Conservation (phyloP, 345 rosid species). For the Cardiospermum halicacabum region DNA sequence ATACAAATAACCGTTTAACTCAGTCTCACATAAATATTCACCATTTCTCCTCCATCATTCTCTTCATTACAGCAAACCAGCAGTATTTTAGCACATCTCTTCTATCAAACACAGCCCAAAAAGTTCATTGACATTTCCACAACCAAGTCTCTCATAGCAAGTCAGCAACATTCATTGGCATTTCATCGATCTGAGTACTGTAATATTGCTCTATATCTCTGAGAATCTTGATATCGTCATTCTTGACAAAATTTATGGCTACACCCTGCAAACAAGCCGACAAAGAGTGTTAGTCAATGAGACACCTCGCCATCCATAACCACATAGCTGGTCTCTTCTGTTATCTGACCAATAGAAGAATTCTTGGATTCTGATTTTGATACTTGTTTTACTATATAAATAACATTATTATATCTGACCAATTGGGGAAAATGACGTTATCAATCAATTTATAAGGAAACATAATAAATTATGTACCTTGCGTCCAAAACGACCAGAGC, state of each 20-base stretch:
- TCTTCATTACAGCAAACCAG: background rate
- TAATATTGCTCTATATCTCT: conserved; percentile 87
- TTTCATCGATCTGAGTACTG: conserved; percentile 94
- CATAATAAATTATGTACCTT: conserved; percentile 47
- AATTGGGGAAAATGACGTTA: background rate
- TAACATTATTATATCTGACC: background rate
- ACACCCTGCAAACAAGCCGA: conserved; percentile 54
- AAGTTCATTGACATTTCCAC: background rate
- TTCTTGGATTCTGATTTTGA: background rate
- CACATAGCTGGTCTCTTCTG: background rate
- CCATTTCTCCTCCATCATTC: too few relatives aligned
- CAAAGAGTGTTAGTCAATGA: background rate
- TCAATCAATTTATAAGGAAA: too few relatives aligned
- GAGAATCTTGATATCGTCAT: conserved; percentile 81
- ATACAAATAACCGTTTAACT: too few relatives aligned
- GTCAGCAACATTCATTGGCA: conserved; percentile 94
- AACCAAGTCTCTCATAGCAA: conserved; percentile 40
- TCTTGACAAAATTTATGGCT: conserved; percentile 84
- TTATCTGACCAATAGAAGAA: background rate
- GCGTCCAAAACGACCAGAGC: conserved; percentile 97
- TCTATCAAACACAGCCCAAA: background rate
- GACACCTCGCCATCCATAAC: background rate
- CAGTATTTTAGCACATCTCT: background rate
- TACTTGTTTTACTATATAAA: background rate
- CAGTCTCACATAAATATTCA: too few relatives aligned